phyloP scores from a whole-genome alignment of 371 early-diverging fungal species.

The Mortierella sp. region DNA sequence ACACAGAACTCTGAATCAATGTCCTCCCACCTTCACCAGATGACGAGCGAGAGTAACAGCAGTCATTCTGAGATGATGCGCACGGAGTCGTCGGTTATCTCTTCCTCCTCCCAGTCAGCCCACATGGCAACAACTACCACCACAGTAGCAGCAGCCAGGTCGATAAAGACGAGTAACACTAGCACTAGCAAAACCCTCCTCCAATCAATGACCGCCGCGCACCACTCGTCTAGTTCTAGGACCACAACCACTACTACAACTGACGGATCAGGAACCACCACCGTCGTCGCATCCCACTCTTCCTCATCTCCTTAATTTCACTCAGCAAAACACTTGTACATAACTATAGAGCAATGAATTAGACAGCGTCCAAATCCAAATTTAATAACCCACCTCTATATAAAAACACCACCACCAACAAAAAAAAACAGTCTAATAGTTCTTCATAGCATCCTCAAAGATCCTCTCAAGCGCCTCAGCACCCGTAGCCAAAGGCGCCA shows the following conservation, averaged over 20 bases:
- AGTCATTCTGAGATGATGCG: background rate
- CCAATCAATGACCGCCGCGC: constrained; percentile 1
- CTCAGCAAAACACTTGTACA: background rate
- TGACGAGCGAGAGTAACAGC: background rate
- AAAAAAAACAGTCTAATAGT: constrained; percentile 63
- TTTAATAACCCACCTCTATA: background rate
- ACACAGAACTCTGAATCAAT: background rate
- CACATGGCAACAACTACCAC: background rate
- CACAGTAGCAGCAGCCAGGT: background rate
- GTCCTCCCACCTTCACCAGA: background rate
- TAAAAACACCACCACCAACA: background rate
- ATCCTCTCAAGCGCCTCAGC: constrained; percentile 75
- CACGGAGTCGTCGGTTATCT: background rate
- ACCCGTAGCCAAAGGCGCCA: constrained; percentile 84
- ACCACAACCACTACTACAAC: constrained; percentile 21
- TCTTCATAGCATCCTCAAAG: constrained; percentile 78
- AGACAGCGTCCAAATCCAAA: background rate
- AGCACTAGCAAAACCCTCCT: constrained; percentile 12
- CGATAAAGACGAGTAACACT: background rate
- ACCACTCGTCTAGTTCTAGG: constrained; percentile 9
- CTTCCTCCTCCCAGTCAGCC: background rate
- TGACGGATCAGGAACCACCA: constrained; percentile 3
- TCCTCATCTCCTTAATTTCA: background rate
- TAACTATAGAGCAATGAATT: background rate
- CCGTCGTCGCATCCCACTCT: background rate